Evolutionary conservation across 2,329 filamentous ascomycete genomes (phyloP).

Genomic region (Hymenoscyphus salicellus): DNA sequence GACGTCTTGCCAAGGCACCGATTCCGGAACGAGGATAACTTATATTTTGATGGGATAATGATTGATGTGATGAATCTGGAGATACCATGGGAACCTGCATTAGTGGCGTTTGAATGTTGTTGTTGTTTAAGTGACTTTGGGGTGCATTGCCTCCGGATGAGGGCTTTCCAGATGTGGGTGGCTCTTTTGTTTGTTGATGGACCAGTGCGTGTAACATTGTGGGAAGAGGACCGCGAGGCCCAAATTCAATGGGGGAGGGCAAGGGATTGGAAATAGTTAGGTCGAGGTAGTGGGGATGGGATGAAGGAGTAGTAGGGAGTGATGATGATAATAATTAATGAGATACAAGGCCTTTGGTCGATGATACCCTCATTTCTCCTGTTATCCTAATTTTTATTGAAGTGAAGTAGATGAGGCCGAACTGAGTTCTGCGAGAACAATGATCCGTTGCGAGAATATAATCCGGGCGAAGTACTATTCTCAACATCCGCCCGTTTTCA

Average conservation of each 20-base stretch:
- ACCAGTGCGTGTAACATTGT: neutral
- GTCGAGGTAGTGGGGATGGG: neutral
- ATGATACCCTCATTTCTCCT: neutral
- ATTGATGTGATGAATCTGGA: conserved; percentile 31
- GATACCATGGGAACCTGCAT: conserved; percentile 36
- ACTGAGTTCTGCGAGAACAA: too few species aligned
- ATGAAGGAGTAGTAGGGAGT: neutral
- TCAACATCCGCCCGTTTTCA: too few species aligned
- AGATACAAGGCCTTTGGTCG: neutral
- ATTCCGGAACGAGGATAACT: conserved; percentile 32
- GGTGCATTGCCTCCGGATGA: conserved; percentile 19
- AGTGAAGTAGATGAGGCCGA: too few species aligned
- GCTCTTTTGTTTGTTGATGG: neutral
- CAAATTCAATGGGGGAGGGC: neutral
- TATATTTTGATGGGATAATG: conserved; percentile 18
- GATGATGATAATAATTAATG: conserved; percentile 10
- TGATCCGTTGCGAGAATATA: too few species aligned
- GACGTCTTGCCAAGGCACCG: conserved; percentile 55
- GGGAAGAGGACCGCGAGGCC: neutral
- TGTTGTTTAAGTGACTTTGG: conserved; percentile 15
- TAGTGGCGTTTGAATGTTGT: conserved; percentile 32
- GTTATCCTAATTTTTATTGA: too few species aligned
- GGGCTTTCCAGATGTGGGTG: conserved; percentile 2
- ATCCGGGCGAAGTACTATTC: too few species aligned
- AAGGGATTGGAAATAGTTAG: conserved; percentile 12